phyloP scores from a whole-genome alignment of 305 asterid genomes.

The Fraxinus baroniana region DNA sequence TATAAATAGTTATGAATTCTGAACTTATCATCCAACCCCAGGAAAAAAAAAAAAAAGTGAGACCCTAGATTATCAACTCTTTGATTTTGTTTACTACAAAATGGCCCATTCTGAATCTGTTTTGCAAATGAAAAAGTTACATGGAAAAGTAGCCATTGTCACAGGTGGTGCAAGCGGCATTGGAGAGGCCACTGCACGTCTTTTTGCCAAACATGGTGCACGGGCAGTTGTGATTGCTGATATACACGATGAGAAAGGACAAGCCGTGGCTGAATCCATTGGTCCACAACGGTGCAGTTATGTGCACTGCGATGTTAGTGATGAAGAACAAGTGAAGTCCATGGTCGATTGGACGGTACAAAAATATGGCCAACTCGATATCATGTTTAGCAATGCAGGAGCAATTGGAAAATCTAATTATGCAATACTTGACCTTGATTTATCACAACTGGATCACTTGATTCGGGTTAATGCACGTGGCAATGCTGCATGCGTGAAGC shows the following conservation, averaged over 20 bases:
- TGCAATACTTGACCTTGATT: constrained; percentile 33
- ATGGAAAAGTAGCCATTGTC: constrained; percentile 45
- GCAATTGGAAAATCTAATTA: constrained; percentile 8
- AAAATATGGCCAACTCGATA: constrained; percentile 32
- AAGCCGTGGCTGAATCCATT: constrained; percentile 31
- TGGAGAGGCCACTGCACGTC: constrained; percentile 47
- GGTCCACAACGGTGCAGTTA: constrained; percentile 33
- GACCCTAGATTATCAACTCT: not conserved
- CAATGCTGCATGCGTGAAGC: constrained; percentile 39
- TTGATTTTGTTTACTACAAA: not conserved
- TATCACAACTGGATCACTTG: constrained; percentile 20
- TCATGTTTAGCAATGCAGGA: constrained; percentile 47
- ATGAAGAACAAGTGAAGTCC: constrained; percentile 40
- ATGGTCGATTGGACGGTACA: constrained; percentile 37
- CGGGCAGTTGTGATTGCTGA: constrained; percentile 43
- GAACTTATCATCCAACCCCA: not conserved
- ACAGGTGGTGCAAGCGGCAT: constrained; percentile 60
- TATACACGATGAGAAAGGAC: constrained; percentile 37
- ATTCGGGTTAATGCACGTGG: constrained; percentile 35
- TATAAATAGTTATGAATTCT: not conserved
- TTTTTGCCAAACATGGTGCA: constrained; percentile 35
- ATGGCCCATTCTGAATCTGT: not conserved
- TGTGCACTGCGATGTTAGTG: constrained; percentile 40
- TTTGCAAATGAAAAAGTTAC: constrained; percentile 25
- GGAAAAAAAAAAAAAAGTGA: not conserved